Conservation (phyloP, 2,329 filamentous ascomycete genomes). For the Alternaria hordeiaustralica region DNA sequence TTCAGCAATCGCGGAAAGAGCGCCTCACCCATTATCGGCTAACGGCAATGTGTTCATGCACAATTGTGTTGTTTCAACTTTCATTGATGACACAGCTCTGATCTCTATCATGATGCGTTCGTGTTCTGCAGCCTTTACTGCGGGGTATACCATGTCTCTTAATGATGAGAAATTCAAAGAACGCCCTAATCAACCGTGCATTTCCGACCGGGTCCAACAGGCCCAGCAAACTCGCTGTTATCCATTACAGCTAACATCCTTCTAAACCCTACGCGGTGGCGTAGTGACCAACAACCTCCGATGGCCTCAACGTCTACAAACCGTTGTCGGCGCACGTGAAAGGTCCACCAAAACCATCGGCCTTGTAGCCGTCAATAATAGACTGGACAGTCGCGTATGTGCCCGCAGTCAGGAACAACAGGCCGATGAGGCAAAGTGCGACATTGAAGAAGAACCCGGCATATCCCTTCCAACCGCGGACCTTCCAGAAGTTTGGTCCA, state of each 20-base stretch:
- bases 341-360: slow-evolving; percentile 69
- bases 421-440: slow-evolving; percentile 72
- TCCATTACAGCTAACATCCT: neutral
- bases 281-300: neutral
- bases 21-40: neutral
- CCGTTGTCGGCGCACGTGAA: slow-evolving; percentile 78
- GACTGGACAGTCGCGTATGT: slow-evolving; percentile 77
- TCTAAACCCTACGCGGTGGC: neutral
- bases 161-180: neutral
- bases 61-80: neutral
- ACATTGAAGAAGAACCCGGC: slow-evolving; percentile 71
- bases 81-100: neutral
- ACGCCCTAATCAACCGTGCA: neutral
- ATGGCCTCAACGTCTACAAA: slow-evolving; percentile 49
- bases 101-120: neutral
- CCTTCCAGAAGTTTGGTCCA: slow-evolving; percentile 59
- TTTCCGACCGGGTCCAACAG: neutral
- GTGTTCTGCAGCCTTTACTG: neutral
- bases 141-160: slow-evolving; percentile 5
- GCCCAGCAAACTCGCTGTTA: neutral
- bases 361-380: slow-evolving; percentile 74
- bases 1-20: neutral
- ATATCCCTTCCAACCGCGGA: slow-evolving; percentile 60
- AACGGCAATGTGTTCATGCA: neutral
- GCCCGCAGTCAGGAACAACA: slow-evolving; percentile 82